Evolutionary conservation across 352 stramenopile genomes (phyloP), one percentile per base, ranked within the genome.

Genomic region (Aphanomyces invadans): DNA sequence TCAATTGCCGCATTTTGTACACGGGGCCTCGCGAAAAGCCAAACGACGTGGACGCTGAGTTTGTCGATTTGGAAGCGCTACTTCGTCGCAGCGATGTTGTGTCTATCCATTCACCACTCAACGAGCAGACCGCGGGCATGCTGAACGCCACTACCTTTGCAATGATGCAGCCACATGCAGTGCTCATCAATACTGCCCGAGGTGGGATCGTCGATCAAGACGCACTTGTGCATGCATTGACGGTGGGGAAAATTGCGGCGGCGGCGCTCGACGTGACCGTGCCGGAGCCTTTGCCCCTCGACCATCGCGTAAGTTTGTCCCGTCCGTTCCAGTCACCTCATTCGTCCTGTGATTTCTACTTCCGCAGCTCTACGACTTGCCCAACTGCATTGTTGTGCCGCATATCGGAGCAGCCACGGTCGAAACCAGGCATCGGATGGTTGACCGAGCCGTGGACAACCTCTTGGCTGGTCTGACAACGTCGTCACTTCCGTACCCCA

Each of bases 141-240:
- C 90, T 98, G 36, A 81, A 86, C 36, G 73, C 80, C 1, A 79
- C 81, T 2, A 75, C 83, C 25, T 79, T 98, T 26, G 68, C 73
- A 9, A 53, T 81, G n/a, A 95, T 98, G 83, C 91, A 95, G 68
- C 57, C 74, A 11, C 74, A 73, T 32, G 86, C 89, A n/a, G 84
- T 96, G 55, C 76, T 98, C 42, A 85, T 98, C 42, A 98, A 98
- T 72, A 97, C 93, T 64, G 87, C 87, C 39, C 79, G 92, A 44
- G 92, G 92, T 42, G 89, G 93, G 26, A 78, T 97, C 51, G 81
- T 98, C 38, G 86, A 97, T 69, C 90, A 96, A 63, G 79, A 90
- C 28, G 82, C 83, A 29, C 76, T 92, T 2, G 57, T 77, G 21
- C 21, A 78, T 2, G 81, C 79, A 3, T 71, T 92, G 0, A 44